phyloP scores from a whole-genome alignment of 139 green algal genomes.

The Chlorella sp. region DNA sequence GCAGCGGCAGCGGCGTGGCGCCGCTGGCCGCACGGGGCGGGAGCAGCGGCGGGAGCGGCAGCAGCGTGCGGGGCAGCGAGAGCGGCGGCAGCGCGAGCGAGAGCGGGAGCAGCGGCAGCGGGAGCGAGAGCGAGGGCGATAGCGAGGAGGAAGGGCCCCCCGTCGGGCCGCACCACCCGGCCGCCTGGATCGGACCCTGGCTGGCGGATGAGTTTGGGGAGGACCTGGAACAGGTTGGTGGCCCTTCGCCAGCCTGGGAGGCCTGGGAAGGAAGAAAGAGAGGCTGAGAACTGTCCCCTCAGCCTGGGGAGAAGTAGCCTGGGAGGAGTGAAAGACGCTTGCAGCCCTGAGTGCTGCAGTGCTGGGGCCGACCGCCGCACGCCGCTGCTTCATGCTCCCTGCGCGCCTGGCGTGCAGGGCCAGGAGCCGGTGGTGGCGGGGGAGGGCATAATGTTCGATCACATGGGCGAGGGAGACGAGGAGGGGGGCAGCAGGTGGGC shows the following conservation, averaged over 20 bases:
- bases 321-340: background rate
- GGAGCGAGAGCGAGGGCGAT: background rate
- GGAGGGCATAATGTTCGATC: conserved; percentile 19
- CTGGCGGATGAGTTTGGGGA: conserved; percentile 16
- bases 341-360: background rate
- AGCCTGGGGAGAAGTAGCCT: background rate
- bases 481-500: conserved; percentile 1
- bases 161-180: background rate
- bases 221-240: conserved; percentile 10
- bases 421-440: conserved; percentile 19
- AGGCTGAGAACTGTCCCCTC: too few species aligned
- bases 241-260: too few species aligned
- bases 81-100: background rate
- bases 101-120: too few species aligned
- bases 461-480: conserved; percentile 11
- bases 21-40: background rate
- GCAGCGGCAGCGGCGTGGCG: background rate
- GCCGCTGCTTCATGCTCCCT: background rate
- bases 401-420: background rate
- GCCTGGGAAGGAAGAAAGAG: too few species aligned
- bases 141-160: background rate
- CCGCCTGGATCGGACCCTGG: conserved; percentile 14
- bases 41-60: background rate
- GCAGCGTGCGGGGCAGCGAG: background rate
- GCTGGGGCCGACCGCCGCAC: background rate